phyloP scores from a whole-genome alignment of 805 yeast species.

The Grigorovia yakushimaensis region DNA sequence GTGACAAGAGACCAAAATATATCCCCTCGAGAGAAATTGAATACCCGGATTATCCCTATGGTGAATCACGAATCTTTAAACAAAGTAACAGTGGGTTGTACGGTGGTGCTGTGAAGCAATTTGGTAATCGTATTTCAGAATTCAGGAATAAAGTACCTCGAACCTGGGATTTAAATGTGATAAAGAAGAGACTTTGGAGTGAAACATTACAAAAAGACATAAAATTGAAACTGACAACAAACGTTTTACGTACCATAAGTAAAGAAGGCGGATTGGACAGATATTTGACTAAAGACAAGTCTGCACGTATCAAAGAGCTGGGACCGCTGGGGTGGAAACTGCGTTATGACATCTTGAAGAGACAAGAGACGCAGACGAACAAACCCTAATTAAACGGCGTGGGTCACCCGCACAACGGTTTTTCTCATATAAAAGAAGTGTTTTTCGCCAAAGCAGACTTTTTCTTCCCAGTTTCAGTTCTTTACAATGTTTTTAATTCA shows the following conservation, averaged over 20 bases:
- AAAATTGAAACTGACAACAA: conserved; percentile 57
- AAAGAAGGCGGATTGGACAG: conserved; percentile 94
- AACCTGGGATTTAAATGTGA: conserved; percentile 79
- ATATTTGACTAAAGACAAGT: conserved; percentile 74
- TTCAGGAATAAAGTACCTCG: conserved; percentile 60
- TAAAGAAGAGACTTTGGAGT: conserved; percentile 71
- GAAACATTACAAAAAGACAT: conserved; percentile 55
- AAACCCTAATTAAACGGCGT: not conserved
- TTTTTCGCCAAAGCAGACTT: not conserved
- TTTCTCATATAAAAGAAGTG: not conserved
- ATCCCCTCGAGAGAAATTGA: conserved; percentile 37
- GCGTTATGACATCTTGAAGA: conserved; percentile 57
- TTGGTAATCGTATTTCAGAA: conserved; percentile 74
- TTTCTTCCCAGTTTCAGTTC: conserved; percentile 10
- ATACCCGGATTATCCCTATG: conserved; percentile 67
- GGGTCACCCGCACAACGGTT: not conserved
- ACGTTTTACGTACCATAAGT: conserved; percentile 76
- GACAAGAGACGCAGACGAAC: conserved; percentile 25
- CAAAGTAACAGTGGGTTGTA: conserved; percentile 80
- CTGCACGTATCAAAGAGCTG: conserved; percentile 84
- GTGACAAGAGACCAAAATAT: conserved; percentile 41
- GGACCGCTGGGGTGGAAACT: conserved; percentile 91
- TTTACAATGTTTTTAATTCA: conserved; percentile 33
- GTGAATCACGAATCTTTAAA: conserved; percentile 67
- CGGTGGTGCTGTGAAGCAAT: conserved; percentile 76